Evolutionary conservation across 768 basidiomycete species (phyloP), one percentile per base, ranked within the genome.

Genomic region (Lactarius sanguifluus): DNA sequence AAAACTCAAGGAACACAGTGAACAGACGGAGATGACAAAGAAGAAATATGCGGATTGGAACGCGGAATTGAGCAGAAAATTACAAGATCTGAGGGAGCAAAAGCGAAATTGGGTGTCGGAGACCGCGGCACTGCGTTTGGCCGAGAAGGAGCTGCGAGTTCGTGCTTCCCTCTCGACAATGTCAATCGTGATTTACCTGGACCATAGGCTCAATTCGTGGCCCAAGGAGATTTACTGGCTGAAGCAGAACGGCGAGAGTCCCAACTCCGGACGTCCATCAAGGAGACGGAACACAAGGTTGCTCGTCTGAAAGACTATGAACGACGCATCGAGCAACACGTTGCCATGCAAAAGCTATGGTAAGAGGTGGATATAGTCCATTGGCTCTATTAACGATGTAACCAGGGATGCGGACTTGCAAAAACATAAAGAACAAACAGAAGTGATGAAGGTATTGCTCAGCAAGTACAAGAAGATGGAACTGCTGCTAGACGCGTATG

Each of bases 21-120:
- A 83, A 41, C 89, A 91, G 70, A 87, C 91, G 1, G 82, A 85
- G 2, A 84, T 83, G 16, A 85, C 88, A 3, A 92, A 92, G 73
- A 84, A 86, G 67, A 89, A 90, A 71, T 92, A 91, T 72, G 84
- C 85, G 3, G 91, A 93, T 64, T 96, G 92, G 90, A 92, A 92
- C 70, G 82, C 79, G 4, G 87, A 92, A 66, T 76, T 95, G n/a
- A 87, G 91, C 72, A 86, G 87, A 65, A 91, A 90, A 74, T 78
- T 94, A 64, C 84, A 82, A 62, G 86, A 86, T 58, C 80, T 92
- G 58, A 82, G 92, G 57, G 90, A 92, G 59, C 90, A 95, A 73
- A 92, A 92, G 76, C 88, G 86, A 73, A 78, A 80, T 5, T 94
- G 92, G 91, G 80, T 85, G 47, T 78, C 78, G 0, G 92, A 94